Evolutionary conservation across 805 yeast genomes (phyloP).

Genomic region (Ogataea pini): DNA sequence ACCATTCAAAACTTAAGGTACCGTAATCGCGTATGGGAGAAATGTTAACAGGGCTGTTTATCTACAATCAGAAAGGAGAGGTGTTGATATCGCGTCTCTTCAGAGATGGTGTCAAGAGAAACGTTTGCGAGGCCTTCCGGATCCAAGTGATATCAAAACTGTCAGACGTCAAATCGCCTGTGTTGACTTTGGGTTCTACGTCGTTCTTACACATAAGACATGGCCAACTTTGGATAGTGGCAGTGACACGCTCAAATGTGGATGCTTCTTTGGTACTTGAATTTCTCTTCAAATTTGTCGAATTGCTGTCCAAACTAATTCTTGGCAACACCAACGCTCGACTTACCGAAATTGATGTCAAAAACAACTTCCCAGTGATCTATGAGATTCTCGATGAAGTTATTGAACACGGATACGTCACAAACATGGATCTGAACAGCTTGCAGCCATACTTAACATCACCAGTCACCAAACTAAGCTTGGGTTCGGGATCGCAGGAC

Average conservation of each 20-base stretch:
- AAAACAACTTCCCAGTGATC: constrained; percentile 64
- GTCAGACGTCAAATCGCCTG: constrained; percentile 59
- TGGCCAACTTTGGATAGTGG: constrained; percentile 73
- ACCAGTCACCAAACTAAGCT: constrained; percentile 12
- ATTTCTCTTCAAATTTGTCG: constrained; percentile 64
- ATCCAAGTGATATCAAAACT: constrained; percentile 77
- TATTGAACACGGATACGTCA: constrained; percentile 78
- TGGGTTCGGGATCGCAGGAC: constrained; percentile 7
- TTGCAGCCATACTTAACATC: constrained; percentile 38
- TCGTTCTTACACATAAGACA: constrained; percentile 77
- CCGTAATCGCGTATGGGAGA: neutral
- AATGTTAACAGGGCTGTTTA: constrained; percentile 84
- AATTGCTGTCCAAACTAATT: constrained; percentile 45
- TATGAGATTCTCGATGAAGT: constrained; percentile 79
- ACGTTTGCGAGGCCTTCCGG: constrained; percentile 85
- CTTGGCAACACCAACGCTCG: constrained; percentile 32
- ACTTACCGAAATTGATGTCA: constrained; percentile 51
- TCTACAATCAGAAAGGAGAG: constrained; percentile 81
- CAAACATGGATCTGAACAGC: constrained; percentile 53
- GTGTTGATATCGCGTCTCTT: constrained; percentile 72
- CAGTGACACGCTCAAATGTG: constrained; percentile 84
- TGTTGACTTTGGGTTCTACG: constrained; percentile 87
- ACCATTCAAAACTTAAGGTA: neutral
- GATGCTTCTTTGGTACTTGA: constrained; percentile 83
- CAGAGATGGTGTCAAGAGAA: constrained; percentile 73